phyloP scores from a whole-genome alignment of 352 stramenopile species.

The Blastocystis sp. region DNA sequence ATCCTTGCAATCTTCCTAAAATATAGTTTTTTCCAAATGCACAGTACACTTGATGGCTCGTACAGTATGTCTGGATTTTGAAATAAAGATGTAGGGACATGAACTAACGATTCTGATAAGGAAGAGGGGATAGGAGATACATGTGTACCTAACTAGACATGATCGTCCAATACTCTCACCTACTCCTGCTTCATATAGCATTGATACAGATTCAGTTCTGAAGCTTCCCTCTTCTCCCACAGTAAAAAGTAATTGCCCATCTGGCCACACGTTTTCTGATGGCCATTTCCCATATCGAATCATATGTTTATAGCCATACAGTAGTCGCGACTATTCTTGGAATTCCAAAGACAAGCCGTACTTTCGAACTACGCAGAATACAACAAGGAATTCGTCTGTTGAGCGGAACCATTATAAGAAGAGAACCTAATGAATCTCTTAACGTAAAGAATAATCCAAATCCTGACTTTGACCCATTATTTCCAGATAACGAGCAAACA shows the following conservation, averaged over 20 bases:
- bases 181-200: slow-evolving; percentile 18
- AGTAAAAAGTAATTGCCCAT: background rate
- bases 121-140: background rate
- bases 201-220: background rate
- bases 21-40: background rate
- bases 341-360: background rate
- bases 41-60: background rate
- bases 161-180: too few relatives aligned
- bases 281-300: background rate
- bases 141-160: slow-evolving; percentile 3
- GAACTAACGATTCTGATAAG: background rate
- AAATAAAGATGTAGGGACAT: background rate
- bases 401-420: background rate
- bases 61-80: background rate
- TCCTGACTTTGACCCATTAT: background rate
- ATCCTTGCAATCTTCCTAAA: background rate
- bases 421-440: too few relatives aligned
- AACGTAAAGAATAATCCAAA: background rate
- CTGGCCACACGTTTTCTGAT: background rate
- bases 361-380: background rate
- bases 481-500: background rate
- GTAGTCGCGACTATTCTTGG: background rate
- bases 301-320: slow-evolving; percentile 12
- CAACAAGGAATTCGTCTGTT: slow-evolving; percentile 14
- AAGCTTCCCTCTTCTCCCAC: background rate